These are phyloP conservation scores for Diaporthe nobilis DNA, from an alignment of 2,329 filamentous ascomycete genomes.

Conservation along the genomic window DNA sequence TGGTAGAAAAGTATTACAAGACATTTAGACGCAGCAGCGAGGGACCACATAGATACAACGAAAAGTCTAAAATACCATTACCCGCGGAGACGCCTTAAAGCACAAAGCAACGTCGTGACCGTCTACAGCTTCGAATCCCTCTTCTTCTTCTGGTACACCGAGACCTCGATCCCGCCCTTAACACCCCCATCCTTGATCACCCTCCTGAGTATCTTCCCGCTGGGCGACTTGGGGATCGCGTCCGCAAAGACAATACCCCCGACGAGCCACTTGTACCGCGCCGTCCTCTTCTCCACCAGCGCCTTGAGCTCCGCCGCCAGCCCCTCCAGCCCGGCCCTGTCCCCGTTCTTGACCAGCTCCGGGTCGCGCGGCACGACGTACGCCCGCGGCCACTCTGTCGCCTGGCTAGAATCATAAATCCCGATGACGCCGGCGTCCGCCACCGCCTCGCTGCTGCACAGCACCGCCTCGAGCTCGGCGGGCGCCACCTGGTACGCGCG, in stretches of 20 bases:
- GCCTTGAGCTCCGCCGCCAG: slow-evolving; percentile 68
- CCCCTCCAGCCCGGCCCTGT: slow-evolving; percentile 56
- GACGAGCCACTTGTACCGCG: slow-evolving; percentile 75
- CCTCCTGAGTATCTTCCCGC: slow-evolving; percentile 61
- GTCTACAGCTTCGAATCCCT: slow-evolving; percentile 71
- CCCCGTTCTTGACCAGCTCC: slow-evolving; percentile 39
- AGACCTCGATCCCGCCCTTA: slow-evolving; percentile 53
- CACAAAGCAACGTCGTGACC: neutral
- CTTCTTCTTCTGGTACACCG: slow-evolving; percentile 66
- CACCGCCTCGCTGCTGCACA: slow-evolving; percentile 51
- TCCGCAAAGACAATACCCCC: slow-evolving; percentile 78
- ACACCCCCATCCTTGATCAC: slow-evolving; percentile 55
- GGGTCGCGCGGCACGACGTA: slow-evolving; percentile 62
- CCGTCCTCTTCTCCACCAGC: slow-evolving; percentile 72
- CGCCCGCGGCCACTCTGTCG: slow-evolving; percentile 72
- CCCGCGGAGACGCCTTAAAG: neutral
- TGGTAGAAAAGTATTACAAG: neutral
- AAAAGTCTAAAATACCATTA: neutral
- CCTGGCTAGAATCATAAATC: slow-evolving; percentile 64
- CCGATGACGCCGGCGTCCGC: slow-evolving; percentile 70
- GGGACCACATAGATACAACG: neutral
- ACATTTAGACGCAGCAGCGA: neutral
- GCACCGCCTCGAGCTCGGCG: slow-evolving; percentile 57
- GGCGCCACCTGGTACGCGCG: slow-evolving; percentile 60
- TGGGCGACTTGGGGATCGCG: slow-evolving; percentile 77